Evolutionary conservation across 2,329 filamentous ascomycete genomes (phyloP), one percentile per base, ranked within the genome.

Genomic region (Fusarium annulatum): DNA sequence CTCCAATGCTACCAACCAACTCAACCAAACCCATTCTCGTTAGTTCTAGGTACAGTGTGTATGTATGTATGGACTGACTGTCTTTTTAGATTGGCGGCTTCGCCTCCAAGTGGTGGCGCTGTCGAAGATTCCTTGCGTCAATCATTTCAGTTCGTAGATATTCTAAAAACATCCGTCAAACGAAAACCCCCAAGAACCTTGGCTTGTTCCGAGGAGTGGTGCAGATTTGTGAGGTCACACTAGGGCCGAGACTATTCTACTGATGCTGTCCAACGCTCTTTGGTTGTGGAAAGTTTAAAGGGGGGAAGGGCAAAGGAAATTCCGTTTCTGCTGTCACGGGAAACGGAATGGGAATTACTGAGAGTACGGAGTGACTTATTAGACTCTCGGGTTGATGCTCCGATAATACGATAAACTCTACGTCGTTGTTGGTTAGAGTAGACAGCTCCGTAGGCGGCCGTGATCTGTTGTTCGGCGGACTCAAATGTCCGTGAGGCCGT

Each of bases 291-390:
- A 55, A 73, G 48, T 26, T n/a, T 53, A 68, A 51, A 53, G 46
- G 62, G 21, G 56, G 12, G 23, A 33, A 49, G 26, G 38, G 33
- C 14, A 48, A 67, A 42, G 33, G 39, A 12, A 61, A 57, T 42
- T 34, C 39, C 45, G 51, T 58, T 68, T 72, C 21, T 59, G 36
- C 58, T 67, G 41, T 42, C 55, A 64, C 45, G 16, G 43, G 46
- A 73, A 67, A 71, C 59, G 70, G 49, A 55, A 68, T 74, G 71
- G 71, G 62, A 71, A 56, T 71, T 58, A n/a, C 23, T 21, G 49
- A 57, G 61, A 58, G 59, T 46, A 46, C 19, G 60, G 61, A 58
- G 45, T 46, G 36, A n/a, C n/a, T 21, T 5, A 15, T 26, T 36
- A 36, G 33, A 38, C 42, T 46, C 39, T 53, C 23, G 49, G 46